phyloP scores from a whole-genome alignment of 805 yeast genomes.

The Lachancea lanzarotensis region DNA sequence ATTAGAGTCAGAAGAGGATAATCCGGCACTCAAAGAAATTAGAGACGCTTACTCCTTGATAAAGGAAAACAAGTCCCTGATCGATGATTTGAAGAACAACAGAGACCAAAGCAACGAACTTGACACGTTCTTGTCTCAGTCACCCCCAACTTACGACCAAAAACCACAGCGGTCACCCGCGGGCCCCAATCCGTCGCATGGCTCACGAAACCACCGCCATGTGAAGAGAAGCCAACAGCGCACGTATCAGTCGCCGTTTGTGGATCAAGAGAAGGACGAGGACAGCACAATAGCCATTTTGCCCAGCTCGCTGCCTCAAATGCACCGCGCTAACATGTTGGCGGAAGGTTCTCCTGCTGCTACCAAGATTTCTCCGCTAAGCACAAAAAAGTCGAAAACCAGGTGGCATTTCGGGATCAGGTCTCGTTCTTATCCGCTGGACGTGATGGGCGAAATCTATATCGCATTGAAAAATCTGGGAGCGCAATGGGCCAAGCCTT shows the following conservation, averaged over 20 bases:
- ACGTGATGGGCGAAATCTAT: constrained; percentile 98
- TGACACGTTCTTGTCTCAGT: constrained; percentile 53
- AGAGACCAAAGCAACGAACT: constrained; percentile 40
- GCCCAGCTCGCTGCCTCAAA: constrained; percentile 90
- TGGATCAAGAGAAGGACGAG: constrained; percentile 28
- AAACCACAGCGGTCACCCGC: constrained; percentile 11
- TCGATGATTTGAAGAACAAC: constrained; percentile 53
- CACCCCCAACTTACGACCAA: constrained; percentile 48
- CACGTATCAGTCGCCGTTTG: constrained; percentile 30
- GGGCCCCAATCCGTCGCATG: constrained; percentile 5
- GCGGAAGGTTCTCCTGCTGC: constrained; percentile 48
- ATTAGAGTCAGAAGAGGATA: constrained; percentile 39
- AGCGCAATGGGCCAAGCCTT: constrained; percentile 95
- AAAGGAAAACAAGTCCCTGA: constrained; percentile 68
- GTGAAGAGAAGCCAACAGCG: constrained; percentile 22
- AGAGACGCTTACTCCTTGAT: constrained; percentile 80
- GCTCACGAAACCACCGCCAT: constrained; percentile 7
- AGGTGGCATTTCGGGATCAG: constrained; percentile 99
- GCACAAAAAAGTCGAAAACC: constrained; percentile 80
- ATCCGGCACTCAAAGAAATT: constrained; percentile 62
- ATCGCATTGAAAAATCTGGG: constrained; percentile 88
- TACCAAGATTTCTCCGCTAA: constrained; percentile 44
- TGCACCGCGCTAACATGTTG: constrained; percentile 89
- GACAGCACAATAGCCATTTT: constrained; percentile 82
- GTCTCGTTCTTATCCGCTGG: constrained; percentile 91